A percentile compares a stretch with the other conserved stretches of the same genome.
Evolutionary conservation across 2,329 filamentous ascomycete genomes (phyloP).

Genomic region (Orbilia javanica): DNA sequence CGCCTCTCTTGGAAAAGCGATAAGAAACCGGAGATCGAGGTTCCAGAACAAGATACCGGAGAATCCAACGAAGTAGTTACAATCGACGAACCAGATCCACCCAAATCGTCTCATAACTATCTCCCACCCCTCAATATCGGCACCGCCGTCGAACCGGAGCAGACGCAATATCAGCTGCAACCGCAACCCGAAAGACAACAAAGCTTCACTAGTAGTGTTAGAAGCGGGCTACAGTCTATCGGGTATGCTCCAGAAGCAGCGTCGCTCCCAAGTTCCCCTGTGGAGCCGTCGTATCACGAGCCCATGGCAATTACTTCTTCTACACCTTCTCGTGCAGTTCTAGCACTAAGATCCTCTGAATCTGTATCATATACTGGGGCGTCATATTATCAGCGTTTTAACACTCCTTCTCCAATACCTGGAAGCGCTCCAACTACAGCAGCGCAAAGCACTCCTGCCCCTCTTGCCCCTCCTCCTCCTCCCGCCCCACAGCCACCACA

Average conservation of each 20-base stretch:
- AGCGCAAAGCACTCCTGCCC: constrained; percentile 3
- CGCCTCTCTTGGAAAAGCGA: constrained; percentile 47
- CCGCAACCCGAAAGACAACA: constrained; percentile 53
- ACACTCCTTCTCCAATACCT: constrained; percentile 33
- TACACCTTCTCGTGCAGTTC: constrained; percentile 38
- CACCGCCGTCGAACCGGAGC: neutral
- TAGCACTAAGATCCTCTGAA: constrained; percentile 43
- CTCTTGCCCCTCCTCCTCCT: constrained; percentile 8
- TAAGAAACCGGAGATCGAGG: constrained; percentile 27
- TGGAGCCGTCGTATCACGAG: constrained; percentile 36
- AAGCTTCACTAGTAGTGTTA: constrained; percentile 57
- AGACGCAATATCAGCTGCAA: constrained; percentile 50
- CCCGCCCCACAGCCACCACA: constrained; percentile 28
- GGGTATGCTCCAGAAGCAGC: constrained; percentile 54
- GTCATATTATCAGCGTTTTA: constrained; percentile 52
- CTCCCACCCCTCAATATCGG: constrained; percentile 22
- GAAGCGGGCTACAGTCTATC: constrained; percentile 54
- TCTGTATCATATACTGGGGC: constrained; percentile 50
- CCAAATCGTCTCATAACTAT: constrained; percentile 1
- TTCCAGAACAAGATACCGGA: neutral
- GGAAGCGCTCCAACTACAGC: neutral
- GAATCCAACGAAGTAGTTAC: constrained; percentile 11
- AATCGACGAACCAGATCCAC: constrained; percentile 9
- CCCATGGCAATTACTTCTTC: constrained; percentile 52
- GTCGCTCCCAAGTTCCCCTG: constrained; percentile 31